These are phyloP conservation scores for Apocynum venetum DNA, from an alignment of 257 asterid species.

Conservation along the genomic window DNA sequence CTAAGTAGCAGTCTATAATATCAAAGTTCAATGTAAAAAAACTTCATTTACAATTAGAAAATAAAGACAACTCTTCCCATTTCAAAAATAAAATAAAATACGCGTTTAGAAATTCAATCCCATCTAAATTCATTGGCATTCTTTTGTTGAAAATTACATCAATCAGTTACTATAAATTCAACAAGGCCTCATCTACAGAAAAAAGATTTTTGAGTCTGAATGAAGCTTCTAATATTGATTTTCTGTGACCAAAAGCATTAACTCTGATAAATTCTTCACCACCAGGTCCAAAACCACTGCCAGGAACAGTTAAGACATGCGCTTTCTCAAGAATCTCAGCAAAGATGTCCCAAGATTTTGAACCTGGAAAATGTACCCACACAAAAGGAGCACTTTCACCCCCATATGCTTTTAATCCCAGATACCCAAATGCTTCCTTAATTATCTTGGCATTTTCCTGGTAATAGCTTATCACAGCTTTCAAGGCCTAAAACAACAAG, in stretches of 20 bases:
- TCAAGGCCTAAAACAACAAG: conserved; percentile 34
- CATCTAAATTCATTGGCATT: too few species aligned
- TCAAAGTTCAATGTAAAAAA: too few species aligned
- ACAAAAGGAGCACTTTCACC: conserved; percentile 82
- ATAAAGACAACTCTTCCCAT: too few species aligned
- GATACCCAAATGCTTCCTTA: conserved; percentile 52
- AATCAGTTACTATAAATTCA: too few species aligned
- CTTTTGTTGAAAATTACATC: too few species aligned
- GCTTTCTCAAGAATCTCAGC: conserved; percentile 64
- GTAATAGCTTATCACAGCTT: conserved; percentile 53
- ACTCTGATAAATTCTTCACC: conserved; percentile 78
- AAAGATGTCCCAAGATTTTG: conserved; percentile 75
- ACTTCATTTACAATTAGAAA: too few species aligned
- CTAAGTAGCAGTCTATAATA: too few species aligned
- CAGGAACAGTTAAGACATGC: conserved; percentile 76
- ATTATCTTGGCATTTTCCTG: conserved; percentile 62
- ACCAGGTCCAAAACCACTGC: conserved; percentile 86
- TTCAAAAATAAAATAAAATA: too few species aligned
- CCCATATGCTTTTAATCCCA: conserved; percentile 63
- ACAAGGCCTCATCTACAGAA: conserved; percentile 3
- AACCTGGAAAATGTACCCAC: conserved; percentile 88
- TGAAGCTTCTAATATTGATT: conserved; percentile 62
- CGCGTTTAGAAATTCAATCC: too few species aligned
- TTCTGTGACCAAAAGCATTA: conserved; percentile 71
- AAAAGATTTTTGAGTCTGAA: conserved; percentile 46